Percentiles rank a stretch among this genome's conserved stretches.
These are phyloP conservation scores for Limonomyces culmigenus DNA, from an alignment of 1,284 basidiomycete genomes.

Conservation along the genomic window DNA sequence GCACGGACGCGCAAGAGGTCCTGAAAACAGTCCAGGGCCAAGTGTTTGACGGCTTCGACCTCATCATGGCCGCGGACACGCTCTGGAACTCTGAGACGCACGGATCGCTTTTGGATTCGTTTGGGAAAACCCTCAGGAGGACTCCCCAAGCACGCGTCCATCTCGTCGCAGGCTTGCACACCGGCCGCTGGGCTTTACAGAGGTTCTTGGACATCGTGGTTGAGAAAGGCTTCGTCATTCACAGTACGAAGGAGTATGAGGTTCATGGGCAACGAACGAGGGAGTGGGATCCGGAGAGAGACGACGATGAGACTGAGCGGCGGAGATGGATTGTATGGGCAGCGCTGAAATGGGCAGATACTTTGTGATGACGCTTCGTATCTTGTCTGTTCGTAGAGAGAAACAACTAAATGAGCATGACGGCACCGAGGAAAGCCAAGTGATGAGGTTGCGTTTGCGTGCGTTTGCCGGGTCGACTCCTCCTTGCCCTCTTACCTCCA, in stretches of 20 bases:
- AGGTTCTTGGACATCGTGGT: slow-evolving; percentile 29
- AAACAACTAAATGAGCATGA: no score
- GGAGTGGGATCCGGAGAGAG: slow-evolving; percentile 33
- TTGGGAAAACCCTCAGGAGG: slow-evolving; percentile 27
- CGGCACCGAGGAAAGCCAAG: no score
- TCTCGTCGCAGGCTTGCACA: slow-evolving; percentile 55
- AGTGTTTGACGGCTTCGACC: slow-evolving; percentile 32
- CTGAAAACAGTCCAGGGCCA: background rate
- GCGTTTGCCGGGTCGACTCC: no score
- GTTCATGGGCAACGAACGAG: slow-evolving; percentile 20
- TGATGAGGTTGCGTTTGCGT: no score
- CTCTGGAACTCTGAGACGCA: slow-evolving; percentile 56
- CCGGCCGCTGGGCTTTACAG: slow-evolving; percentile 51
- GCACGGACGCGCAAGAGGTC: background rate
- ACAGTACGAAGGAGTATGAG: slow-evolving; percentile 30
- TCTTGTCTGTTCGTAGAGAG: no score
- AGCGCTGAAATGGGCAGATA: slow-evolving; percentile 30
- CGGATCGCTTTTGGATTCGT: slow-evolving; percentile 29
- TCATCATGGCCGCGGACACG: slow-evolving; percentile 57
- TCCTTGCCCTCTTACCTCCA: no score
- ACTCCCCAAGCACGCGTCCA: slow-evolving; percentile 29
- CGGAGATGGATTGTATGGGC: slow-evolving; percentile 59
- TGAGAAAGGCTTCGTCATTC: slow-evolving; percentile 25
- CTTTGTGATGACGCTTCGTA: background rate
- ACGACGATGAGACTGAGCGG: slow-evolving; percentile 45